These are phyloP conservation scores for Monosporascus cannonballus DNA, from an alignment of 2,329 filamentous ascomycete species.

Conservation along the genomic window DNA sequence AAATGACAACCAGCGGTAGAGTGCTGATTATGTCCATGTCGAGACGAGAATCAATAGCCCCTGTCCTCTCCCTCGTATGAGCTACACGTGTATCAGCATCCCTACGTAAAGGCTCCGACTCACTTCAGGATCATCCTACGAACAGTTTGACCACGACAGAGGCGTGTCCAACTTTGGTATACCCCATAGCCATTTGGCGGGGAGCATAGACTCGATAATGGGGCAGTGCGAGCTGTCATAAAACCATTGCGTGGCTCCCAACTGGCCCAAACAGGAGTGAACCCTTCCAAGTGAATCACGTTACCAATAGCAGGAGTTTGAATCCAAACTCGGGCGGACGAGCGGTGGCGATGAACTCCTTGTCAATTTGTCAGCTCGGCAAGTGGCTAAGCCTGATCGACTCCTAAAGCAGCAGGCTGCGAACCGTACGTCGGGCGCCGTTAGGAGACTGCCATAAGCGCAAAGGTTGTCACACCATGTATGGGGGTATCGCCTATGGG, in stretches of 20 bases:
- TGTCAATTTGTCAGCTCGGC: too few relatives aligned
- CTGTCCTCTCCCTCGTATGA: too few relatives aligned
- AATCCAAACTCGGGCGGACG: neutral
- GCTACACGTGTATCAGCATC: too few relatives aligned
- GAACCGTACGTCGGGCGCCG: too few relatives aligned
- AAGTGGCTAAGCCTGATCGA: too few relatives aligned
- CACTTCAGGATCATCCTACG: neutral
- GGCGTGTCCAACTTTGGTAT: neutral
- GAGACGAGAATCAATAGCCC: too few relatives aligned
- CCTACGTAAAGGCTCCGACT: too few relatives aligned
- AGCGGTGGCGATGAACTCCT: neutral
- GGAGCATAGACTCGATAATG: neutral
- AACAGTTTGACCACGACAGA: neutral
- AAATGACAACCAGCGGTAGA: too few relatives aligned
- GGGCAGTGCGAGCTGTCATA: neutral
- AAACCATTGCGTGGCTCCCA: neutral
- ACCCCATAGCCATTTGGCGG: neutral
- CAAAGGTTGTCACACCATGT: neutral
- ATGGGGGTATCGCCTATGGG: neutral
- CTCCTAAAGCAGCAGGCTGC: too few relatives aligned
- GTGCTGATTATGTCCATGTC: too few relatives aligned
- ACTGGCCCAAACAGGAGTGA: neutral
- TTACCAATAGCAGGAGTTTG: neutral
- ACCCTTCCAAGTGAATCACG: neutral
- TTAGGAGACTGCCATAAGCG: too few relatives aligned